Base-by-base conservation (phyloP, 495 filamentous ascomycete species). In the Penicillium malachiteum region DNA sequence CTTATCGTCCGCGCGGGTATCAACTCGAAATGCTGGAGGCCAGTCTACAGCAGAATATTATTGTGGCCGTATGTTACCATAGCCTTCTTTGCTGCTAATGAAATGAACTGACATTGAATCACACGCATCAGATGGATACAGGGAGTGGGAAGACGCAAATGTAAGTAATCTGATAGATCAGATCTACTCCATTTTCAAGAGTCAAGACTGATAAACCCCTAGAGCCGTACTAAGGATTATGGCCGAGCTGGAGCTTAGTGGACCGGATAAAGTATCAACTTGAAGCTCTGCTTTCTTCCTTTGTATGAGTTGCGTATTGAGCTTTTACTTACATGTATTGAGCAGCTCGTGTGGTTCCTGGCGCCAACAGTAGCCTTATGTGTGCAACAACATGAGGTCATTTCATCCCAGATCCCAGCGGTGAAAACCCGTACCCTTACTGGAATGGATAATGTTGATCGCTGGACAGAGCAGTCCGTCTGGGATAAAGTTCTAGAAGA, bases 81-180 rank as follows among this genome's bases (percentile, higher is more conserved):
- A 34, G 21, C 48, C 52, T 39, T 26, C 11, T 21, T 12, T 1
- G 6, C 9, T 9, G 31, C 37, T n/a, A n/a, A 38, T 40, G 21
- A 7, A 11, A 32, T 7, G 0, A 10, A 41, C 46, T 48, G 30
- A 49, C 41, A 37, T 7, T 1, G 14, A 33, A 17, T 12, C 30
- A 30, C 7, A 38, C 18, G 11, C 7, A 13, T 26, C 34, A 93
- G 88, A 96, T 96, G 92, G 91, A 94, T 63, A 96, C 92, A 0
- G 92, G 92, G 1, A 90, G 84, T 66, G 93, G 93, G 8, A 97
- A 97, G 71, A 97, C 93, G 3, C 87, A 89, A 53, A 85, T 96
- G 91, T 92, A 84, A 66, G 82, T 70, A 16, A 26, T 38, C n/a
- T 7, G 21, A 26, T 26, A 26, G 21, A 4, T 26, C 21, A 26